These are phyloP conservation scores for Pyrenochaeta sp. DNA, from an alignment of 2,329 filamentous ascomycete species.

Conservation along the genomic window DNA sequence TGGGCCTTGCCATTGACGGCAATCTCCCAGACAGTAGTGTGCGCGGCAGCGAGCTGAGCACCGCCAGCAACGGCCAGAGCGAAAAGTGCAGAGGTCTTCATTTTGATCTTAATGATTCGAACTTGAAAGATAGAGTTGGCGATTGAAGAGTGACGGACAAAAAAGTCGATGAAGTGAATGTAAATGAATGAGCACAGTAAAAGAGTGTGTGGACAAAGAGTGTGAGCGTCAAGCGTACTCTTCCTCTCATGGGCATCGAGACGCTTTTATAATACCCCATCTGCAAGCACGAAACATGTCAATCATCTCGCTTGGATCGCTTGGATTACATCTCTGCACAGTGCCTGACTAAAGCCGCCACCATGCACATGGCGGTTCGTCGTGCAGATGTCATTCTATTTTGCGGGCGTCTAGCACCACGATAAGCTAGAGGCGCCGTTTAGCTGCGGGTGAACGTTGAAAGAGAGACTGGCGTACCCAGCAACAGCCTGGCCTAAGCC, in stretches of 20 bases:
- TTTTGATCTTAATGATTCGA: slow-evolving; percentile 21
- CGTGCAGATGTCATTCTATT: slow-evolving; percentile 24
- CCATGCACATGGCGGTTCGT: slow-evolving; percentile 12
- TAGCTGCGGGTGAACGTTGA: slow-evolving; percentile 22
- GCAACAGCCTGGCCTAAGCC: slow-evolving; percentile 4
- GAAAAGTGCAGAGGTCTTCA: slow-evolving; percentile 44
- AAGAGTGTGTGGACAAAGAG: slow-evolving; percentile 31
- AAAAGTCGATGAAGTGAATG: slow-evolving; percentile 23
- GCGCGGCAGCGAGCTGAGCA: slow-evolving; percentile 37
- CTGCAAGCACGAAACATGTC: slow-evolving; percentile 8
- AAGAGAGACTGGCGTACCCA: slow-evolving; percentile 12
- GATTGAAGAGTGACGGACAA: slow-evolving; percentile 21
- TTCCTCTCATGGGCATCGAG: slow-evolving; percentile 12
- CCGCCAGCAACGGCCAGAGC: slow-evolving; percentile 40
- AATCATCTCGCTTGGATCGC: slow-evolving; percentile 34
- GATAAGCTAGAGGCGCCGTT: slow-evolving; percentile 21
- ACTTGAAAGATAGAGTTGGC: slow-evolving; percentile 10
- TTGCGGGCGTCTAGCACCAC: slow-evolving; percentile 13
- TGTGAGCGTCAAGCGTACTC: slow-evolving; percentile 42
- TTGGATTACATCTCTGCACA: slow-evolving; percentile 17
- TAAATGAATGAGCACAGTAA: slow-evolving; percentile 23
- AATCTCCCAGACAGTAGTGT: slow-evolving; percentile 45
- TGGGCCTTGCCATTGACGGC: slow-evolving; percentile 53
- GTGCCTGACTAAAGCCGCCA: slow-evolving; percentile 22
- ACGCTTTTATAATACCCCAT: slow-evolving; percentile 29